Conservation (phyloP, 225 moss, liverwort and hornwort species). For the Physcomitrium patens region DNA sequence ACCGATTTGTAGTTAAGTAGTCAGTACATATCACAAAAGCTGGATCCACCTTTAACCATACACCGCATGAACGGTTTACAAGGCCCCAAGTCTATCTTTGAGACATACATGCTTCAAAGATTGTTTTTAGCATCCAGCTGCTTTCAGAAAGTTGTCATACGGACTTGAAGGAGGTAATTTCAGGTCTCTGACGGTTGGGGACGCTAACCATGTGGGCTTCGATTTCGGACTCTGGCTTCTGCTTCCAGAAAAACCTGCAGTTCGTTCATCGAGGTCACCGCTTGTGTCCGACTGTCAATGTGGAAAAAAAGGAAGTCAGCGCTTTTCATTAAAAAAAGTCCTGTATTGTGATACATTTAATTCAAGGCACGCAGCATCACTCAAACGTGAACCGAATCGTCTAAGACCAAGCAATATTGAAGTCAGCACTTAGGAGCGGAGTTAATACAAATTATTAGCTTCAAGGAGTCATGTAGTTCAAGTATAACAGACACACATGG, state of each 20-base stretch:
- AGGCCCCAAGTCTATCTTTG: not conserved
- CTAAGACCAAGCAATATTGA: no score
- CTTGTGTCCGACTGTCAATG: slow-evolving; percentile 33
- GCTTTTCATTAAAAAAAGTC: not conserved
- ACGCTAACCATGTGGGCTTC: slow-evolving; percentile 75
- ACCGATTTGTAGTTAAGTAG: slow-evolving; percentile 16
- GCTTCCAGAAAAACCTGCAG: slow-evolving; percentile 30
- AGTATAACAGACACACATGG: no score
- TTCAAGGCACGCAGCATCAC: not conserved
- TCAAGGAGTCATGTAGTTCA: no score
- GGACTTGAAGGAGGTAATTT: slow-evolving; percentile 90
- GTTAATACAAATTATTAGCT: no score
- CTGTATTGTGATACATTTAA: not conserved
- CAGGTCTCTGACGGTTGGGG: slow-evolving; percentile 52
- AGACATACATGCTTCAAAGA: no score
- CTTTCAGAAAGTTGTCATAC: slow-evolving; percentile 93
- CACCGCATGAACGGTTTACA: not conserved
- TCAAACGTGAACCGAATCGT: not conserved
- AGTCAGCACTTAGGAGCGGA: no score
- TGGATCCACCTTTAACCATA: not conserved
- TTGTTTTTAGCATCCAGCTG: slow-evolving; percentile 70
- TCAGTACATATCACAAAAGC: slow-evolving; percentile 10
- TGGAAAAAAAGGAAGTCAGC: slow-evolving; percentile 20
- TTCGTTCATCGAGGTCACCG: slow-evolving; percentile 30
- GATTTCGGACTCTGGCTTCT: slow-evolving; percentile 39